Evolutionary conservation across 129 eudicot species (phyloP).

Genomic region (Chrysanthemum makinoi): DNA sequence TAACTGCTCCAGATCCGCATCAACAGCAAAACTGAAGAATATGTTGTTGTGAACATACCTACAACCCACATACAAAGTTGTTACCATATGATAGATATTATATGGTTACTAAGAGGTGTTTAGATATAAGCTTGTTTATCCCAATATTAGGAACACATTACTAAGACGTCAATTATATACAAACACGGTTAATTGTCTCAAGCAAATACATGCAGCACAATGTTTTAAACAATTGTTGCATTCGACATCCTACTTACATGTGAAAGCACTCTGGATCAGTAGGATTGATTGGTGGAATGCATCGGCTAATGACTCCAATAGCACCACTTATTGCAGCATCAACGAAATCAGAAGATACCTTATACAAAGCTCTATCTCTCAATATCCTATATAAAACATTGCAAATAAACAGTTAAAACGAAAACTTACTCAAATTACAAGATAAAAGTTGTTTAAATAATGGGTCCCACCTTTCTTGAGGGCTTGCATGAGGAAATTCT

Average conservation of each 20-base stretch:
- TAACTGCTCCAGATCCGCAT: conserved; percentile 91
- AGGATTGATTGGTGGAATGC: conserved; percentile 98
- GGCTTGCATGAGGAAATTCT: conserved; percentile 86
- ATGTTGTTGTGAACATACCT: conserved; percentile 99
- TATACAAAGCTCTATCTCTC: conserved; percentile 94
- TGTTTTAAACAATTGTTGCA: neutral
- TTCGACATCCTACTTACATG: conserved; percentile 58
- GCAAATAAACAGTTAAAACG: neutral
- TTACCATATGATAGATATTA: neutral
- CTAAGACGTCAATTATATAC: no score
- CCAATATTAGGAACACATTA: no score
- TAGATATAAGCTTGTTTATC: no score
- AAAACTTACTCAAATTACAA: neutral
- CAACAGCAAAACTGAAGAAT: conserved; percentile 99
- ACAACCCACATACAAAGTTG: conserved; percentile 17
- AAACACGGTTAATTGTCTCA: neutral
- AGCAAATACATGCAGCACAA: conserved; percentile 11
- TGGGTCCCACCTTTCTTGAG: conserved; percentile 75
- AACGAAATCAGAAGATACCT: conserved; percentile 92
- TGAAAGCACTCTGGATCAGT: conserved; percentile 99
- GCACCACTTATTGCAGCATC: conserved; percentile 99
- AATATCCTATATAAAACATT: conserved; percentile 56
- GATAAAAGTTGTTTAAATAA: neutral
- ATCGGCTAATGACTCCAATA: conserved; percentile 93
- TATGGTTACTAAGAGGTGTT: neutral